Evolutionary conservation across 2,329 filamentous ascomycete species (phyloP), one percentile per base, ranked within the genome.

Genomic region (Talaromyces amestolkiae): DNA sequence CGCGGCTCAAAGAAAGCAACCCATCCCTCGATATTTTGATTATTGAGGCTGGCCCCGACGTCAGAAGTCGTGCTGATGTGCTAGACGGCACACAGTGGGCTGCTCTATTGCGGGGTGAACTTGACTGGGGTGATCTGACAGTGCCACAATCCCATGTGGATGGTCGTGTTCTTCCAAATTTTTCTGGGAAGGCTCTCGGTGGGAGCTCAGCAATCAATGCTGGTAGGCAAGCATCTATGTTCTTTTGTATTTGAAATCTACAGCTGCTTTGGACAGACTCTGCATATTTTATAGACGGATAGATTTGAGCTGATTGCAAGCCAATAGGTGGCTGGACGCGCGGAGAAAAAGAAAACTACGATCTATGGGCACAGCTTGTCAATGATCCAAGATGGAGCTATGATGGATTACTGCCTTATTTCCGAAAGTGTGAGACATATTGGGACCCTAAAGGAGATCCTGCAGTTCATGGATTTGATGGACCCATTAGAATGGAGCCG

Each of bases 61-160:
- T 66, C 0, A 64, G 61, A 3, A 45, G 22, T 9, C 60, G 60
- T 33, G 35, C 60, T 22, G 60, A 15, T 61, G 58, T 49, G 67
- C 17, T 66, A 45, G 8, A 66, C 65, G 17, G 17, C 15, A 51
- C 33, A 58, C 65, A 11, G 39, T 71, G 66, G 49, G 64, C 70
- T n/a, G 49, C 65, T 4, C 62, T 77, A 5, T 68, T 73, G 64
- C 61, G 68, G 58, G 74, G 73, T 0, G 69, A 72, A 1, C 66
- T 77, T 0, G 76, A 78, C 54, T 77, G 70, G 68, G 74, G 72
- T 19, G 75, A 75, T 65, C 61, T 71, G 0, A 76, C 75, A 1
- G 69, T 70, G 0, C 74, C 74, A 1, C 76, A 78, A 60, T 63
- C 64, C 2, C 69, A 77, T 63, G 65, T 77, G 0, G 64, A 75